Base-by-base conservation (phyloP, 768 basidiomycete genomes). In the Suillus bovinus region DNA sequence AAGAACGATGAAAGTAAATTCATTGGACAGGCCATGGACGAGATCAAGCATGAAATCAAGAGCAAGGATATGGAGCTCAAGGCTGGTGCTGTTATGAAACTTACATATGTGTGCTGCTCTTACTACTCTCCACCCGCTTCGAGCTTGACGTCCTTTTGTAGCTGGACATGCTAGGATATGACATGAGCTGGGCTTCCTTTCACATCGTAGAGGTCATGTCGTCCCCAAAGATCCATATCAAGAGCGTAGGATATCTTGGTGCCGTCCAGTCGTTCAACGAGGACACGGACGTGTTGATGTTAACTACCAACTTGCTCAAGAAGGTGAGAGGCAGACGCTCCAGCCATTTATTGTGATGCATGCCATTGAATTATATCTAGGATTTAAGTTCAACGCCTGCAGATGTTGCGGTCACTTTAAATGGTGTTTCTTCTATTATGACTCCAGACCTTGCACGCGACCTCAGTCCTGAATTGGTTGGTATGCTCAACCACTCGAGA, bases 141-240 rank as follows among this genome's bases (percentile, higher is more conserved):
- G 36, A 57, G 41, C 56, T 62, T 67, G 59, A 69, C 64, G 10
- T 64, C 20, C 63, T 65, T 55, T 57, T 62, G 16, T 60, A 99
- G 96, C 87, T 99, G 65, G 94, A 99, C 73, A 99, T 99, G 97
- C 78, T 99, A 58, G 97, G 89, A 59, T 94, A 90, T 72, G 94
- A 91, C 78, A 97, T 91, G 87, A 86, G 86, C 62, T 97, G 94
- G 87, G 96, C 96, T 50, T 93, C 97, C 9, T 99, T 99, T 70
- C 88, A 96, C 74, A 91, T 99, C 59, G 89, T 99, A 7, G 97
- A 99, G 72, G 94, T 96, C 74, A 99, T 99, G 97, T 94, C 94
- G 41, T 95, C 94, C 4, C 80, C 90, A 5, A 89, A 89, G 72
- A 85, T 89, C 67, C 96, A 99, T 76, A 82, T 99, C 67, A 99